Percentiles rank a stretch among this genome's conserved stretches.
Evolutionary conservation across 306 rosid genomes (phyloP).

Genomic region (Hippophae rhamnoides): DNA sequence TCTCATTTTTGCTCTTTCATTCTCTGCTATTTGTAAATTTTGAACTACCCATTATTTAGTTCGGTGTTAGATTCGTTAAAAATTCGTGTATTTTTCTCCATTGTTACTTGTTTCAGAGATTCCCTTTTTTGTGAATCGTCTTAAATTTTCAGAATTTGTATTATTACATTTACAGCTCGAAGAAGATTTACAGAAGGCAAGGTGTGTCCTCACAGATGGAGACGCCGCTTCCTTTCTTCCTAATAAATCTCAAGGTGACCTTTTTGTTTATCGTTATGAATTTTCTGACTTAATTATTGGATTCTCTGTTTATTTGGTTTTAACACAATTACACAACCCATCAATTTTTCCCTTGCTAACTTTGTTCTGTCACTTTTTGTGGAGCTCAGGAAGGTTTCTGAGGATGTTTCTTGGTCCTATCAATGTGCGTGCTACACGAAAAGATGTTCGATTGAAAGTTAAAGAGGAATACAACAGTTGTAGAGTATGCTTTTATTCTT

Average conservation of each 20-base stretch:
- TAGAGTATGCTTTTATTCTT: slow-evolving; percentile 38
- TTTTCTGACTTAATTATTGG: background rate
- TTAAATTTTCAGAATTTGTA: background rate
- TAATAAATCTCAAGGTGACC: slow-evolving; percentile 60
- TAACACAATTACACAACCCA: background rate
- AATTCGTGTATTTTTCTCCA: too few relatives aligned
- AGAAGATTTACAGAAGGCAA: slow-evolving; percentile 77
- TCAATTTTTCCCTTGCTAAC: background rate
- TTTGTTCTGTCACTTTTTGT: background rate
- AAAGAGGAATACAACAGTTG: slow-evolving; percentile 96
- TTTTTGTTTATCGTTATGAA: slow-evolving; percentile 2
- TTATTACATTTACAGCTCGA: slow-evolving; percentile 41
- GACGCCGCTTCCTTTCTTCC: slow-evolving; percentile 82
- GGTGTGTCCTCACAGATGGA: slow-evolving; percentile 68
- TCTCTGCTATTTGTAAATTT: slow-evolving; percentile 2
- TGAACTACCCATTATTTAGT: background rate
- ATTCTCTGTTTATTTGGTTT: background rate
- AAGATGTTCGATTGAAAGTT: slow-evolving; percentile 86
- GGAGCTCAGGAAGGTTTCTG: slow-evolving; percentile 53
- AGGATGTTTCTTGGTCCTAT: slow-evolving; percentile 95
- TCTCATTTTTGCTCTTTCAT: background rate
- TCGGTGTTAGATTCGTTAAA: too few relatives aligned
- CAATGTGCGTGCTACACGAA: slow-evolving; percentile 76
- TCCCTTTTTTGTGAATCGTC: too few relatives aligned
- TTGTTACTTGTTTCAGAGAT: background rate